Percentiles rank a stretch among this genome's conserved stretches.
These are phyloP conservation scores for Alternaria longipes DNA, from an alignment of 2,329 filamentous ascomycete species.

Conservation along the genomic window DNA sequence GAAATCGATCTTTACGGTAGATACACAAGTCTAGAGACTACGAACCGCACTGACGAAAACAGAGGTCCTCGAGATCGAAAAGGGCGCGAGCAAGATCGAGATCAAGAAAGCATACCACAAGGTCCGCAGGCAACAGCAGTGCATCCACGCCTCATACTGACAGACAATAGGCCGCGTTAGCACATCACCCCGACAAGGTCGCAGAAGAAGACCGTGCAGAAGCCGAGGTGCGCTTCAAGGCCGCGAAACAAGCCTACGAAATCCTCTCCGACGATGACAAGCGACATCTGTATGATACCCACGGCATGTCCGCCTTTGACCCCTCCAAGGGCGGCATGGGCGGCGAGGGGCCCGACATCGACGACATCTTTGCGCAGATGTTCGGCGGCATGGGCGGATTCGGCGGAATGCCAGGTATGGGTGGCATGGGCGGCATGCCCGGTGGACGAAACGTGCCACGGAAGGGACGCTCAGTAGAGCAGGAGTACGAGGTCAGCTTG, in stretches of 20 bases:
- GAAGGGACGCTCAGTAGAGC: constrained; percentile 84
- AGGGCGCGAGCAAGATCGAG: constrained; percentile 76
- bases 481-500: constrained; percentile 87
- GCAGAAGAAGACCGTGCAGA: constrained; percentile 83
- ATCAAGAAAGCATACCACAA: constrained; percentile 98
- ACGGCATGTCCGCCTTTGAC: constrained; percentile 97
- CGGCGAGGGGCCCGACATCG: constrained; percentile 75
- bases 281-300: constrained; percentile 87
- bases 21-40: constrained; percentile 13
- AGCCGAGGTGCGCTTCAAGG: constrained; percentile 92
- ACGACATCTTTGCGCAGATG: constrained; percentile 94
- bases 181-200: constrained; percentile 95
- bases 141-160: constrained; percentile 1
- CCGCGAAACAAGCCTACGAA: constrained; percentile 93
- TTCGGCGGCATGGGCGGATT: constrained; percentile 66
- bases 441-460: constrained; percentile 63
- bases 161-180: constrained; percentile 74
- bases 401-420: constrained; percentile 64
- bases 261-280: constrained; percentile 97
- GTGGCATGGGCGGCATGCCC: constrained; percentile 65
- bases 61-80: constrained; percentile 83
- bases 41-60: constrained; percentile 40
- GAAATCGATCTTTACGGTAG: constrained; percentile 68
- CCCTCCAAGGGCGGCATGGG: constrained; percentile 70
- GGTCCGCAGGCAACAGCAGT: constrained; percentile 60